Evolutionary conservation across 768 basidiomycete genomes (phyloP).

Genomic region (Lentinula guzmanii): DNA sequence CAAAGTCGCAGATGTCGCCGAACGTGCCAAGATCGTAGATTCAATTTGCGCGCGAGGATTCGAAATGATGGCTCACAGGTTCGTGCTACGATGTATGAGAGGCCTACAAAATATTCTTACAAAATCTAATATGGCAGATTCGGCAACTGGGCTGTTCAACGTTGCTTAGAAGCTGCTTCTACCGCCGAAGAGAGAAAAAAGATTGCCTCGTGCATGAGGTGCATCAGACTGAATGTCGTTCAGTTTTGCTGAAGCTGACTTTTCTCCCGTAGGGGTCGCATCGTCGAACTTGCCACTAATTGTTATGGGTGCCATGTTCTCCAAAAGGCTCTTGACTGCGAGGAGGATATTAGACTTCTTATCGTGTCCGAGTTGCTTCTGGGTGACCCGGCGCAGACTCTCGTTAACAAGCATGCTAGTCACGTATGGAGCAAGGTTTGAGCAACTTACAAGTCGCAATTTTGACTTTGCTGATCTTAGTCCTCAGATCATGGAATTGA

Average conservation of each 20-base stretch:
- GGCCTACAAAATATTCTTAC: not conserved
- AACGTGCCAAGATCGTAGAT: slow-evolving; percentile 79
- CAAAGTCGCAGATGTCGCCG: slow-evolving; percentile 75
- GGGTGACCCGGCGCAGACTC: slow-evolving; percentile 79
- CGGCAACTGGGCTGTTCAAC: slow-evolving; percentile 88
- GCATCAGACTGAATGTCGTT: slow-evolving; percentile 10
- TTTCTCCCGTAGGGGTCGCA: slow-evolving; percentile 49
- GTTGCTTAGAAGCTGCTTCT: slow-evolving; percentile 78
- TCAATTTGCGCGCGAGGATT: slow-evolving; percentile 80
- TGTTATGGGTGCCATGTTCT: slow-evolving; percentile 88
- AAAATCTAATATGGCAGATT: slow-evolving; percentile 42
- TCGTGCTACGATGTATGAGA: not conserved
- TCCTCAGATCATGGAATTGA: slow-evolving; percentile 78
- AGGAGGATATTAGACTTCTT: slow-evolving; percentile 76
- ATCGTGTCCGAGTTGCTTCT: slow-evolving; percentile 82
- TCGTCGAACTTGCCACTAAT: slow-evolving; percentile 84
- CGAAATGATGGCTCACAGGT: slow-evolving; percentile 90
- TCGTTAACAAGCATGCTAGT: slow-evolving; percentile 87
- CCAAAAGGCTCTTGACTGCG: slow-evolving; percentile 86
- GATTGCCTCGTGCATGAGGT: slow-evolving; percentile 87
- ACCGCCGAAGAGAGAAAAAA: slow-evolving; percentile 70
- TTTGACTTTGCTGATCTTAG: slow-evolving; percentile 6
- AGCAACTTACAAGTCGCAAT: not conserved
- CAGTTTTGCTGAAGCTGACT: slow-evolving; percentile 4
- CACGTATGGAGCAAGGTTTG: slow-evolving; percentile 88